Evolutionary conservation across 2,329 filamentous ascomycete genomes (phyloP).

Genomic region (Penicillium sclerotigenum): DNA sequence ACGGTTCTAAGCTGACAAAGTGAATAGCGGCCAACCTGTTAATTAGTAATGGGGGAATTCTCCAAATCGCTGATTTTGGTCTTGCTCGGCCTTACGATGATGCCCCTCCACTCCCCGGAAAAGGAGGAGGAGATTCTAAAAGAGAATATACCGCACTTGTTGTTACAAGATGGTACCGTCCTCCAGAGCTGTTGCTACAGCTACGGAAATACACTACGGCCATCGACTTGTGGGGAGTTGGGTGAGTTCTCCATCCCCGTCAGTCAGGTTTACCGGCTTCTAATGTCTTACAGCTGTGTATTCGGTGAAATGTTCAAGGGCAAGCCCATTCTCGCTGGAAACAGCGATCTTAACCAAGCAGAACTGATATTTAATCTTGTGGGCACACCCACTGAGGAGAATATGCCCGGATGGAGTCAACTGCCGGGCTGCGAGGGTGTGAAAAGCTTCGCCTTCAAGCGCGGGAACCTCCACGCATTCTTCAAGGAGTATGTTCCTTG

Average conservation of each 20-base stretch:
- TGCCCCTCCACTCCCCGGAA: conserved; percentile 68
- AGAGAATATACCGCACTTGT: conserved; percentile 96
- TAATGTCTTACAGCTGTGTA: conserved; percentile 64
- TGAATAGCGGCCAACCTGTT: conserved; percentile 78
- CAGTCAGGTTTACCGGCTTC: neutral
- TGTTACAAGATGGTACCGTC: conserved; percentile 94
- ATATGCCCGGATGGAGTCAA: conserved; percentile 84
- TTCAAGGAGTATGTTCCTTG: conserved; percentile 79
- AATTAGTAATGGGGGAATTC: conserved; percentile 87
- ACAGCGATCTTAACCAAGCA: conserved; percentile 83
- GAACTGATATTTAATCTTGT: conserved; percentile 92
- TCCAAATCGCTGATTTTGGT: conserved; percentile 97
- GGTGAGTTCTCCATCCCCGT: conserved; percentile 53
- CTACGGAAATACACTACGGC: conserved; percentile 91
- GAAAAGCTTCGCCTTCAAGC: conserved; percentile 58
- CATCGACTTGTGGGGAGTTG: conserved; percentile 97
- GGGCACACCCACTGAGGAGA: conserved; percentile 82
- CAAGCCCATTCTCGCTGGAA: conserved; percentile 87
- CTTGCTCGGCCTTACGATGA: conserved; percentile 92
- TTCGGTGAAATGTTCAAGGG: conserved; percentile 97
- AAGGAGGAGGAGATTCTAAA: conserved; percentile 76
- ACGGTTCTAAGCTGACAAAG: conserved; percentile 3
- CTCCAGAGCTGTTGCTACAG: conserved; percentile 85
- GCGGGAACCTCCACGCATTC: conserved; percentile 64
- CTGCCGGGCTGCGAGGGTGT: conserved; percentile 79